Evolutionary conservation across 2,329 filamentous ascomycete genomes (phyloP), one percentile per base, ranked within the genome.

Genomic region (Talaromyces pinophilus): DNA sequence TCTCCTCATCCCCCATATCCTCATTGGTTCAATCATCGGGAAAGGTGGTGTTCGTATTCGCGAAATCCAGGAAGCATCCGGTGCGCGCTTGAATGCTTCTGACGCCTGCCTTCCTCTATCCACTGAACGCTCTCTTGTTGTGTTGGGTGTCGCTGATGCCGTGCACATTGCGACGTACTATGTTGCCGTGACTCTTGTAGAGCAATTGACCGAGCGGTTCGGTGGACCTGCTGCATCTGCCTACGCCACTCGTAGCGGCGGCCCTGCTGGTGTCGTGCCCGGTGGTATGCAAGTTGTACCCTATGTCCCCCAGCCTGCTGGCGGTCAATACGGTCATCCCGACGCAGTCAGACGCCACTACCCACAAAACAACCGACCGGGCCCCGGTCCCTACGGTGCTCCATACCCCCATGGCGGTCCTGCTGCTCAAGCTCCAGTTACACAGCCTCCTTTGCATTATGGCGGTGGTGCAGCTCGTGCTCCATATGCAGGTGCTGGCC

Each of bases 151-250:
- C 67, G 95, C 95, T 63, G 95, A 99, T 82, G 94, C 95, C 67
- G 94, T 99, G 59, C 95, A 99, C 81, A 99, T 99, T 79, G 95
- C 95, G 59, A 97, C 95, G 44, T 99, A 98, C 83, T 99, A 99
- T 76, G 93, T 99, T 70, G 94, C 93, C 65, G 96, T 94, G 80
- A 99, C 95, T n/a, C 87, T 99, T 30, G 90, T 96, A 59, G 95
- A 99, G 83, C 95, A 99, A 82, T 85, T 99, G 67, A 97, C 95
- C 63, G 95, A 99, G 78, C 90, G 95, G 50, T 99, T 98, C 72
- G 94, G 95, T 63, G 95, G 95, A 5, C 93, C 95, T 22, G 93
- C 93, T 66, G 94, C 95, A 60, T 99, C 95, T n/a, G 94, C 95
- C 35, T 99, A 99, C 77, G 95, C 95, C 57, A 97, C 94, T 57